Conservation (phyloP, 2,329 filamentous ascomycete genomes). For the Pseudogymnoascus sp. region DNA sequence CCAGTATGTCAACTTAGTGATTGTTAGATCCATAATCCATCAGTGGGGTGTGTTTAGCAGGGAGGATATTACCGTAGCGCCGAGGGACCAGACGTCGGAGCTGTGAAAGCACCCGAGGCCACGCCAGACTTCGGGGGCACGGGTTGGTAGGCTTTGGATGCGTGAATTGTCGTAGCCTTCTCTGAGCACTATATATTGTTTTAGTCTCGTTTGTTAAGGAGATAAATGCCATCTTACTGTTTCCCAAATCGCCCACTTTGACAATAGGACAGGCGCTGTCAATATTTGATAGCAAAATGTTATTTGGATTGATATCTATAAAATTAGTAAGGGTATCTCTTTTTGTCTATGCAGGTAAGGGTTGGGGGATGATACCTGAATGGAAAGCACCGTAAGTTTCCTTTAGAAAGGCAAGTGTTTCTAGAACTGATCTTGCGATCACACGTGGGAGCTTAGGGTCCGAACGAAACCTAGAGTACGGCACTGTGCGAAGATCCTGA, state of each 20-base stretch:
- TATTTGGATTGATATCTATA: slow-evolving; percentile 21
- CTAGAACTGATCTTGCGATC: slow-evolving; percentile 17
- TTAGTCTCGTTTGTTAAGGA: background rate
- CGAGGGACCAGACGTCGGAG: slow-evolving; percentile 23
- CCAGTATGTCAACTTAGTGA: slow-evolving; percentile 16
- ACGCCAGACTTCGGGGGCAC: slow-evolving; percentile 15
- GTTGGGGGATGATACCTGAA: slow-evolving; percentile 14
- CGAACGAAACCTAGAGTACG: slow-evolving; percentile 10
- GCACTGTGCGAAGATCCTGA: slow-evolving; percentile 14
- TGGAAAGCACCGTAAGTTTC: slow-evolving; percentile 14
- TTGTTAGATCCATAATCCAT: slow-evolving; percentile 12
- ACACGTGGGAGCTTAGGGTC: slow-evolving; percentile 15
- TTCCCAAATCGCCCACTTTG: slow-evolving; percentile 21
- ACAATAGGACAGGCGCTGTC: slow-evolving; percentile 15
- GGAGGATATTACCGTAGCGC: slow-evolving; percentile 17
- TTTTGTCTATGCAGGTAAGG: background rate
- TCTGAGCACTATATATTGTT: slow-evolving; percentile 4
- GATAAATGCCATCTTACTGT: slow-evolving; percentile 12
- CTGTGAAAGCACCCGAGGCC: slow-evolving; percentile 18
- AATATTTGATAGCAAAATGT: slow-evolving; percentile 19
- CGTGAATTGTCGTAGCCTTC: slow-evolving; percentile 10
- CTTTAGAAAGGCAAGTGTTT: slow-evolving; percentile 13
- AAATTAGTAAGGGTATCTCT: slow-evolving; percentile 2
- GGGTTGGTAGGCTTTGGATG: slow-evolving; percentile 1
- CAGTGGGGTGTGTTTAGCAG: background rate